A percentile compares a stretch with the other conserved stretches of the same genome.
phyloP scores from a whole-genome alignment of 2,329 filamentous ascomycete genomes.

The Trichoderma sp. region DNA sequence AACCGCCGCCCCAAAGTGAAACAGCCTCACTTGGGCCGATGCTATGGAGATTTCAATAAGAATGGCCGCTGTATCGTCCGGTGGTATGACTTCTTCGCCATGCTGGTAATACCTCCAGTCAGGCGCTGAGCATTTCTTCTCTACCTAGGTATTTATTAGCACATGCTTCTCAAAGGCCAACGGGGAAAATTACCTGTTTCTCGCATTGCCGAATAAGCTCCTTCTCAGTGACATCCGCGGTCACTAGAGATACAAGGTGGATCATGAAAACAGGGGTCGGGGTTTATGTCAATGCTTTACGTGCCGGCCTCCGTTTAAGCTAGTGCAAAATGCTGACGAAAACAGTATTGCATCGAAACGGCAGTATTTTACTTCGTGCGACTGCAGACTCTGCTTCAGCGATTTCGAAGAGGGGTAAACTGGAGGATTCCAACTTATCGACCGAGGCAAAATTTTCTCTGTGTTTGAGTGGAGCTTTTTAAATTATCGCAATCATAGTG shows the following conservation, averaged over 20 bases:
- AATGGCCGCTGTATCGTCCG: not conserved
- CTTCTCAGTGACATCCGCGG: not conserved
- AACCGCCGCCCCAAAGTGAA: not conserved
- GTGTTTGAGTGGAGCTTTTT: too few relatives aligned
- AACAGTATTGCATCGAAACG: too few relatives aligned
- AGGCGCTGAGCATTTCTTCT: not conserved
- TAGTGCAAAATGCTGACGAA: too few relatives aligned
- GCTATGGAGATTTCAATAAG: not conserved
- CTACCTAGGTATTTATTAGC: not conserved
- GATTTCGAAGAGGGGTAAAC: too few relatives aligned
- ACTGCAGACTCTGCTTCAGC: too few relatives aligned
- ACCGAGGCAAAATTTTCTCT: too few relatives aligned
- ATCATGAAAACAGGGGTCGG: not conserved
- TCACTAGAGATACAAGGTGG: not conserved
- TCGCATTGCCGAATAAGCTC: not conserved
- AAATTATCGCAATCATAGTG: too few relatives aligned
- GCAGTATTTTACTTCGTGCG: too few relatives aligned
- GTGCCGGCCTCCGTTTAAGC: too few relatives aligned
- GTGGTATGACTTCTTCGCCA: not conserved
- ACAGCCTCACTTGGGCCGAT: not conserved
- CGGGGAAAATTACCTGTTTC: not conserved
- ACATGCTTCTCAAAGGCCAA: not conserved
- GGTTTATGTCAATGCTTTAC: too few relatives aligned
- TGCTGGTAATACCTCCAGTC: not conserved
- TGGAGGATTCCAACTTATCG: too few relatives aligned